Percentiles rank a stretch among this genome's conserved stretches.
These are phyloP conservation scores for Acaromyces ingoldii DNA, from an alignment of 1,284 basidiomycete genomes.

Conservation along the genomic window DNA sequence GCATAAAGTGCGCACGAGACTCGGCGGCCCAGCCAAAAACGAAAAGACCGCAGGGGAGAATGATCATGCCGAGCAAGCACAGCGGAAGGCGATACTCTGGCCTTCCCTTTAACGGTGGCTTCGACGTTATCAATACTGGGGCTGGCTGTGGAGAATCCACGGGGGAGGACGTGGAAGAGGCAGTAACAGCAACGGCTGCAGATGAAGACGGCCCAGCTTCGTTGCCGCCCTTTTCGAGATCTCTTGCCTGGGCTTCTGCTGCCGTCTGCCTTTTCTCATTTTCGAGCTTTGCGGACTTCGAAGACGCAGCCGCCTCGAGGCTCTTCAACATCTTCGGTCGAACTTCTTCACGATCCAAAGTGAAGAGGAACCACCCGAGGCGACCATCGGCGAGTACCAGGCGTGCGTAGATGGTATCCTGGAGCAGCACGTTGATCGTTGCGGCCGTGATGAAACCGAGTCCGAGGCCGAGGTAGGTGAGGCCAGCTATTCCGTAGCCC, in stretches of 20 bases:
- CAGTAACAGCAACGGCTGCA: neutral
- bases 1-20: conserved; percentile 25
- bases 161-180: neutral
- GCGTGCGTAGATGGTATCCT: conserved; percentile 54
- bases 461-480: conserved; percentile 54
- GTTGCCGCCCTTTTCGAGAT: no score
- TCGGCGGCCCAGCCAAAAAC: conserved; percentile 48
- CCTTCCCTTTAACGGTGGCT: conserved; percentile 18
- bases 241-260: no score
- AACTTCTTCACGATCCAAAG: conserved; percentile 10
- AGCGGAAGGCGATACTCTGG: conserved; percentile 51
- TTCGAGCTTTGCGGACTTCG: neutral
- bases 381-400: conserved; percentile 25
- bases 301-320: neutral
- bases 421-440: conserved; percentile 49
- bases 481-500: conserved; percentile 48
- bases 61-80: conserved; percentile 54
- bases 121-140: no score
- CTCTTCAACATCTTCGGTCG: neutral
- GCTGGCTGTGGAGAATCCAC: conserved; percentile 13
- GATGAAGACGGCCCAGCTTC: neutral
- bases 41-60: conserved; percentile 54
- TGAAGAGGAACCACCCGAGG: conserved; percentile 25
- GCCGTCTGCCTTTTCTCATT: conserved; percentile 1
- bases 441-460: conserved; percentile 53